Evolutionary conservation across 2,329 filamentous ascomycete species (phyloP).

Genomic region (Hypocreales sp.): DNA sequence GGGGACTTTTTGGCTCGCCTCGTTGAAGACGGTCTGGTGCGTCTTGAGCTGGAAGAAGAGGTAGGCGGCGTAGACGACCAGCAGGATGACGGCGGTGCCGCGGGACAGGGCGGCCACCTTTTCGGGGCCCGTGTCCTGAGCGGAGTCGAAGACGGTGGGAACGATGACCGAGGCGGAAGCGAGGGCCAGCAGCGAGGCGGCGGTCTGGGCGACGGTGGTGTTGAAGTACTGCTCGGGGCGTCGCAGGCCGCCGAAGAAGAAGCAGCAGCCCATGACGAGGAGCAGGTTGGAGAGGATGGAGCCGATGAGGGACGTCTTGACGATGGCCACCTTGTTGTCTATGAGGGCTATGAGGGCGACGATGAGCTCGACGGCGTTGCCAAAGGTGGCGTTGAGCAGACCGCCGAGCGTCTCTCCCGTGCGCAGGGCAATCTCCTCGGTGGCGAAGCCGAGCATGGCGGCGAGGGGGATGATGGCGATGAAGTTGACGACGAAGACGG

Average conservation of each 20-base stretch:
- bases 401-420: constrained; percentile 79
- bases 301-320: constrained; percentile 84
- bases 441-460: constrained; percentile 73
- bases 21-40: constrained; percentile 66
- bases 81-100: constrained; percentile 63
- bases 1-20: constrained; percentile 61
- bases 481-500: constrained; percentile 80
- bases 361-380: constrained; percentile 83
- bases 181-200: constrained; percentile 64
- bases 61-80: constrained; percentile 71
- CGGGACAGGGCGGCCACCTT: constrained; percentile 51
- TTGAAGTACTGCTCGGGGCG: constrained; percentile 81
- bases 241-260: constrained; percentile 73
- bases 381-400: constrained; percentile 80
- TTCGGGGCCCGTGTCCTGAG: constrained; percentile 20
- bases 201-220: constrained; percentile 79
- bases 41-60: constrained; percentile 87
- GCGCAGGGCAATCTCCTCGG: constrained; percentile 73
- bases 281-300: constrained; percentile 85
- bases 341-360: constrained; percentile 72
- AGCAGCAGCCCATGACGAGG: constrained; percentile 81
- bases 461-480: constrained; percentile 85
- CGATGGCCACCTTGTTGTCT: constrained; percentile 63
- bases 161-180: constrained; percentile 74
- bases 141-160: constrained; percentile 66